Evolutionary conservation across 2,329 filamentous ascomycete species (phyloP), one percentile per base, ranked within the genome.

Genomic region (Huntiella omanensis): DNA sequence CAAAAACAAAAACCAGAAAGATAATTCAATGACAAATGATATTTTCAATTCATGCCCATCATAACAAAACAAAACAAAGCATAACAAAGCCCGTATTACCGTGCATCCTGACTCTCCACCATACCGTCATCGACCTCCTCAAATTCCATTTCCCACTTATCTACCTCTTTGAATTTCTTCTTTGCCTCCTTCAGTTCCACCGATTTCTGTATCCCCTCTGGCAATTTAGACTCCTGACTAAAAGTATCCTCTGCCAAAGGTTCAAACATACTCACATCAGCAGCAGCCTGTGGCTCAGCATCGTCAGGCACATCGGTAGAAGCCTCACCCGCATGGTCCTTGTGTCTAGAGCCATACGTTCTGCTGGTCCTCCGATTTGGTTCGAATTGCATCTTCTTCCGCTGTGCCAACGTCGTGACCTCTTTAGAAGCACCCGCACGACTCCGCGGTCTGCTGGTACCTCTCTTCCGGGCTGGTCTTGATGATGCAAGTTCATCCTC

Each of bases 131-230:
- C 68, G 42, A 75, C 67, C 53, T 77, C 74, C 62, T 82, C 77
- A 58, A 73, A 82, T 43, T 75, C 73, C 50, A 82, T 60, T 60
- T 77, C 67, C 75, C 76, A 82, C 59, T 69, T 64, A 57, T 82
- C 77, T 36, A 82, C 77, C 59, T 81, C 77, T 57, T 71, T 67
- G 54, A 82, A 82, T 59, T 80, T 80, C 56, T 64, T 68, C 7
- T 65, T 65, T 36, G 74, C 72, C 43, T 67, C 63, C 59, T 71
- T 72, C 50, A 82, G 62, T 63, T 77, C 74, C 37, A 69, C 59
- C 17, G 68, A 56, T 5, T 62, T 57, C 53, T 59, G 53, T 55
- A 60, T 54, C 52, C 62, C 60, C 55, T 58, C 58, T 5, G 43
- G 59, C 53, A 51, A 60, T 50, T 34, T 36, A 37, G 43, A 49